A percentile compares a stretch with the other conserved stretches of the same genome.
Conservation (phyloP, 495 filamentous ascomycete species). For the Annulohypoxylon nitens region DNA sequence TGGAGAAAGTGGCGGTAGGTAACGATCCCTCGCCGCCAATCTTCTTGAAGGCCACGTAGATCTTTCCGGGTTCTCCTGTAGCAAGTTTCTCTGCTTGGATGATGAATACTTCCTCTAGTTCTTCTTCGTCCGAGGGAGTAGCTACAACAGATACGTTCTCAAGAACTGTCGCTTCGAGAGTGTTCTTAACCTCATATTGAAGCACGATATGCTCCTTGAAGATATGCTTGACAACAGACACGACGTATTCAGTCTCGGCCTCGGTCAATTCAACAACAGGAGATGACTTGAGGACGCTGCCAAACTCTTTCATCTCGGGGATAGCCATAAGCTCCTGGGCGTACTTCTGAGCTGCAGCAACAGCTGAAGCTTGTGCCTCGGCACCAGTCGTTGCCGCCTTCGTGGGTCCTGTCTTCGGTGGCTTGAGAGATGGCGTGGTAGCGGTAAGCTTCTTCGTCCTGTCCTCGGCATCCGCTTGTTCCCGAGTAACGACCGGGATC, state of each 20-base stretch:
- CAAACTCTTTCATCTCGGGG: conserved; percentile 90
- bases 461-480: conserved; percentile 97
- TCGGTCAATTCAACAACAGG: conserved; percentile 90
- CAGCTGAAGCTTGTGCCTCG: conserved; percentile 77
- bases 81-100: conserved; percentile 85
- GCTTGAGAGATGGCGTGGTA: conserved; percentile 93
- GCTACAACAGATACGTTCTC: conserved; percentile 91
- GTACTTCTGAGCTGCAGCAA: conserved; percentile 87
- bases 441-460: conserved; percentile 94
- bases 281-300: conserved; percentile 89
- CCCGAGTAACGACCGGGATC: conserved; percentile 93
- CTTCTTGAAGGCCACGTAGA: conserved; percentile 96
- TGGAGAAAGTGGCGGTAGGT: conserved; percentile 84
- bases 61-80: conserved; percentile 86
- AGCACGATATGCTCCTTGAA: conserved; percentile 97
- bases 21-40: conserved; percentile 76
- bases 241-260: conserved; percentile 97
- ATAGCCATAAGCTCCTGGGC: conserved; percentile 86
- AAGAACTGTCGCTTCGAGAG: conserved; percentile 87
- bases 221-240: conserved; percentile 92
- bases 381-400: conserved; percentile 77
- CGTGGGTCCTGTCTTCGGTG: conserved; percentile 84
- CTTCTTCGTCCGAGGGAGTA: conserved; percentile 87
- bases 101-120: conserved; percentile 90
- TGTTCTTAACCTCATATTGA: conserved; percentile 99